Base-by-base conservation (phyloP, 2,329 filamentous ascomycete species). In the Zymoseptoria pseudotritici region DNA sequence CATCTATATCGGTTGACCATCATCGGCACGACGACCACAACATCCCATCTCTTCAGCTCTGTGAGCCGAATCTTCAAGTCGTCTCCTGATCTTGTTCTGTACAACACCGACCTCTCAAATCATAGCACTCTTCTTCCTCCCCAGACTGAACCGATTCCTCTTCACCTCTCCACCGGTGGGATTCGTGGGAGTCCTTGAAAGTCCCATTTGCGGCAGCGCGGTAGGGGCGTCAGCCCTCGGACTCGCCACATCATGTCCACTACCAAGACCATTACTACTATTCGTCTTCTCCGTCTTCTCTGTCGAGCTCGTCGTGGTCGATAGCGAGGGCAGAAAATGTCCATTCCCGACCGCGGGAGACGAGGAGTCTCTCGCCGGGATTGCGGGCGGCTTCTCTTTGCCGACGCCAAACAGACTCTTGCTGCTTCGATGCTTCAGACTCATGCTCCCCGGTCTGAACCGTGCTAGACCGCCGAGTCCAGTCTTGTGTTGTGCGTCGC, bases 401-500 rank as follows among this genome's bases (percentile, higher is more conserved):
- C 80, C 78, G 17, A 58, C 52, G 29, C 58, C 58, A 22, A 50
- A 50, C 10, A 54, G 59, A 20, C 20, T 54, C 74, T 88, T 90
- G 63, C 87, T 84, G 54, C 89, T 84, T 46, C 36, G 11, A 17
- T 46, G 36, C 36, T 46, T 46, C 78, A 96, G 82, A 64, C 89
- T 91, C 77, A 90, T 93, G 73, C 87, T 90, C 9, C 85, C 85
- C 10, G 64, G 65, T 66, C 86, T 83, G 64, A 89, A 86, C 52
- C 89, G 81, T 68, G 84, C 85, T 50, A 94, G 76, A 29, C 78
- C 74, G 7, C 77, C 64, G n/a, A 58, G 57, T 24, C 52, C 52
- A n/a, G 50, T 50, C 49, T 57, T 59, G 19, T 49, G 59, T 42
- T 59, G 71, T 46, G 58, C 60, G 2, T 69, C 64, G 17, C 63